A percentile compares a stretch with the other conserved stretches of the same genome.
These are phyloP conservation scores for Aspergillus glaucus DNA, from an alignment of 2,329 filamentous ascomycete genomes.

Conservation along the genomic window DNA sequence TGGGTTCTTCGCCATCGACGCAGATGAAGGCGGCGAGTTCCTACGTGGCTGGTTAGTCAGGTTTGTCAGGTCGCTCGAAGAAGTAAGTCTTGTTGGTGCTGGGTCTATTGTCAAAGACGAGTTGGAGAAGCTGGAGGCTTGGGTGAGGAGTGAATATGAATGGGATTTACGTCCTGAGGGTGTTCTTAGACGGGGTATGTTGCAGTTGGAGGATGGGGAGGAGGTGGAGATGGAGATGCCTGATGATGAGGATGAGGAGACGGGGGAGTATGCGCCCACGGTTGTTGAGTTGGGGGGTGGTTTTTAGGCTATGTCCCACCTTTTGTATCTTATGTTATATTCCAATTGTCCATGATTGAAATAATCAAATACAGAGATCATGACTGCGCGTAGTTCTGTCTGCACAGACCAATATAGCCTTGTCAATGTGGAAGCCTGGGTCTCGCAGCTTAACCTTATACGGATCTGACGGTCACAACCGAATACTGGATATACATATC, in stretches of 20 bases:
- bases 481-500: too few relatives aligned
- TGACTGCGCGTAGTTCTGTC: too few relatives aligned
- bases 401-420: too few relatives aligned
- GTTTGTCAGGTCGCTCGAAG: slow-evolving; percentile 48
- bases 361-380: too few relatives aligned
- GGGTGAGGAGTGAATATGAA: slow-evolving; percentile 48
- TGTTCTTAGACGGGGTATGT: slow-evolving; percentile 51
- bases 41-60: slow-evolving; percentile 47
- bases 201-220: slow-evolving; percentile 59
- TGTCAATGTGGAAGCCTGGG: too few relatives aligned
- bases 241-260: slow-evolving; percentile 59
- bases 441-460: too few relatives aligned
- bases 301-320: too few relatives aligned
- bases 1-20: slow-evolving; percentile 54
- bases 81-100: slow-evolving; percentile 27
- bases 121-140: slow-evolving; percentile 50
- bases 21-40: slow-evolving; percentile 47
- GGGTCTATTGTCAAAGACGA: slow-evolving; percentile 44
- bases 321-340: too few relatives aligned
- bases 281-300: slow-evolving; percentile 43
- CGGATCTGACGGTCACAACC: too few relatives aligned
- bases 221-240: slow-evolving; percentile 53
- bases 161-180: slow-evolving; percentile 52
- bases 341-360: too few relatives aligned
- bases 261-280: slow-evolving; percentile 58